Evolutionary conservation across 345 rosid genomes (phyloP), one percentile per base, ranked within the genome.

Genomic region (Boechera retrofracta): DNA sequence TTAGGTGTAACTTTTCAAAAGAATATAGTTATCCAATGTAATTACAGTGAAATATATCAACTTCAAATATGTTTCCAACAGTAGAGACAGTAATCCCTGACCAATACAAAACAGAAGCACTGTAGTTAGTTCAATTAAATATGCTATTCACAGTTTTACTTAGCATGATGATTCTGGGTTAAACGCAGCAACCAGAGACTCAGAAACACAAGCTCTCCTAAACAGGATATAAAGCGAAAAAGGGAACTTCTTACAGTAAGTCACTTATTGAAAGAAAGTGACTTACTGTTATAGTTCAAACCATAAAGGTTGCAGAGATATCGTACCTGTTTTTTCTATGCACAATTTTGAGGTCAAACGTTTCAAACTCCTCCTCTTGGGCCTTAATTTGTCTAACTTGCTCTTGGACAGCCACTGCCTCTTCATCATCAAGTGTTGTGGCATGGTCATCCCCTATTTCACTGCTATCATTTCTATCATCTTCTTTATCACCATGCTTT

Each of bases 351-450:
- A 96, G 96, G 83, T 91, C 85, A 86, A 96, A 96, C 65, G 98
- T 93, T 85, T 96, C 99, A 81, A 93, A 96, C 81, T 96, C 99
- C 74, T 91, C 99, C 70, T 96, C 99, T 73, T 96, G 98, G 29
- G 88, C 91, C 85, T 89, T 93, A 79, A 96, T 96, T 83, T 96
- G 99, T 84, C 93, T 88, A 15, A 91, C 86, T 89, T 96, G 99
- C 87, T 93, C 99, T 80, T 93, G 95, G 28, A 96, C 96, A 38
- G 97, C 99, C 75, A 87, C 91, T 36, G 86, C 92, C 82, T 96
- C 99, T 74, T 96, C 98, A 83, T 96, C 99, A 78, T 96, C 99
- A 57, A 89, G 81, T 44, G 85, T 80, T 60, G 83, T 87, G 45
- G 82, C 91, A 21, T 83, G 89, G 69, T 93, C 95, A 67, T 89